Evolutionary conservation across 1,139 yeast genomes (phyloP).

Genomic region (Taphrina sp.): DNA sequence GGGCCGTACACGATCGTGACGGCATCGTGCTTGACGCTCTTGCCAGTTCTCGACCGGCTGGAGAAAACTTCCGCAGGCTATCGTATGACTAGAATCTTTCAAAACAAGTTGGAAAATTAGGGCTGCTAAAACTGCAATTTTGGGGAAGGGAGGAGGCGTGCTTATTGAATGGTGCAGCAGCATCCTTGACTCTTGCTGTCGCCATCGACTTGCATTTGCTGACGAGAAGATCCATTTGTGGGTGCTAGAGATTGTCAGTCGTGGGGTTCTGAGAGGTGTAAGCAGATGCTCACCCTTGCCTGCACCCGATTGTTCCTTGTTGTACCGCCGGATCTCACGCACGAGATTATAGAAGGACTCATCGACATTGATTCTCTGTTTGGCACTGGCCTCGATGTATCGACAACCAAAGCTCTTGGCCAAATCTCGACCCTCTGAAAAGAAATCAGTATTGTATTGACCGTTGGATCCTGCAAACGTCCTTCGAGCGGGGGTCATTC

Average conservation of each 20-base stretch:
- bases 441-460: no score
- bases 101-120: no score
- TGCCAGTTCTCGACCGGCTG: no score
- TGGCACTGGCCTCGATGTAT: conserved; percentile 90
- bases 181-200: conserved; percentile 27
- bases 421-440: conserved; percentile 70
- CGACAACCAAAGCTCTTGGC: conserved; percentile 71
- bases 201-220: conserved; percentile 29
- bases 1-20: no score
- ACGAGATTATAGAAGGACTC: conserved; percentile 81
- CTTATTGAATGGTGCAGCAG: conserved; percentile 23
- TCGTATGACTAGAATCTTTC: no score
- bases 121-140: no score
- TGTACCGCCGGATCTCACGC: conserved; percentile 56
- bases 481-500: not conserved
- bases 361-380: conserved; percentile 89
- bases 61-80: no score
- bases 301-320: conserved; percentile 41
- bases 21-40: no score
- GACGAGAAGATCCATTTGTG: conserved; percentile 16
- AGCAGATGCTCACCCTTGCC: conserved; percentile 4
- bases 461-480: no score
- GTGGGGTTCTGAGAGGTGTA: no score
- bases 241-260: conserved; percentile 2
- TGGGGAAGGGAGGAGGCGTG: not conserved